phyloP scores from a whole-genome alignment of 495 filamentous ascomycete species.

The Haplographium delicatum region DNA sequence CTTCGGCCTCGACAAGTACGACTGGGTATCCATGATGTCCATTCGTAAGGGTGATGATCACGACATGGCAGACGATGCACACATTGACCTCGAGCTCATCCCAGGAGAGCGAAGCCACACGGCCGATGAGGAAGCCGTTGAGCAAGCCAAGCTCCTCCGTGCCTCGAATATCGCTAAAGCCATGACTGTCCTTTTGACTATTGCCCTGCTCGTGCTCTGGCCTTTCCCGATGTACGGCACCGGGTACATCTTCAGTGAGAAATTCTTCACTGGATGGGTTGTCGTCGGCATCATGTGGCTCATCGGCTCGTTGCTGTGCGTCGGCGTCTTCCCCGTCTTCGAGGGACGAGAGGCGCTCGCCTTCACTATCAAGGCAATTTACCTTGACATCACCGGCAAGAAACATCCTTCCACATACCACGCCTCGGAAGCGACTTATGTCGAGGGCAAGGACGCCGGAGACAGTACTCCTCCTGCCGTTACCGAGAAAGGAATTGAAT shows the following conservation, averaged over 20 bases:
- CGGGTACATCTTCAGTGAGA: slow-evolving; percentile 70
- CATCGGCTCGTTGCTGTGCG: slow-evolving; percentile 47
- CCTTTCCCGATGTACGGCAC: slow-evolving; percentile 91
- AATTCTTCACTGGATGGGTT: slow-evolving; percentile 80
- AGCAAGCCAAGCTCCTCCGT: slow-evolving; percentile 51
- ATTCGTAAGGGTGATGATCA: slow-evolving; percentile 70
- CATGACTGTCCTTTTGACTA: slow-evolving; percentile 66
- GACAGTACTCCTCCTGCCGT: slow-evolving; percentile 13
- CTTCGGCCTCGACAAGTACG: slow-evolving; percentile 62
- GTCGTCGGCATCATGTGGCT: slow-evolving; percentile 71
- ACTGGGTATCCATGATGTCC: slow-evolving; percentile 80
- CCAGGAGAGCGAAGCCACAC: slow-evolving; percentile 13
- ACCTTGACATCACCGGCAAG: slow-evolving; percentile 50
- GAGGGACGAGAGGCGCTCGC: slow-evolving; percentile 47
- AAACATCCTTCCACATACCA: slow-evolving; percentile 17
- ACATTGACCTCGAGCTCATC: slow-evolving; percentile 22
- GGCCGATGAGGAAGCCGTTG: slow-evolving; percentile 12
- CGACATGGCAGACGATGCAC: slow-evolving; percentile 28
- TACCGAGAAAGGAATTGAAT: slow-evolving; percentile 22
- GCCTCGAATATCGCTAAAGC: slow-evolving; percentile 75
- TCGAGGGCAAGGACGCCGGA: slow-evolving; percentile 18
- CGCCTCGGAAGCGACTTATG: slow-evolving; percentile 14
- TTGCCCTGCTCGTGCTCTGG: slow-evolving; percentile 81
- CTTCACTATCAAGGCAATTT: slow-evolving; percentile 60
- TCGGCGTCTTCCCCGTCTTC: slow-evolving; percentile 22